Percentiles rank a stretch among this genome's conserved stretches.
Conservation (phyloP, 2,329 filamentous ascomycete species). For the Thermomyces lanuginosus region DNA sequence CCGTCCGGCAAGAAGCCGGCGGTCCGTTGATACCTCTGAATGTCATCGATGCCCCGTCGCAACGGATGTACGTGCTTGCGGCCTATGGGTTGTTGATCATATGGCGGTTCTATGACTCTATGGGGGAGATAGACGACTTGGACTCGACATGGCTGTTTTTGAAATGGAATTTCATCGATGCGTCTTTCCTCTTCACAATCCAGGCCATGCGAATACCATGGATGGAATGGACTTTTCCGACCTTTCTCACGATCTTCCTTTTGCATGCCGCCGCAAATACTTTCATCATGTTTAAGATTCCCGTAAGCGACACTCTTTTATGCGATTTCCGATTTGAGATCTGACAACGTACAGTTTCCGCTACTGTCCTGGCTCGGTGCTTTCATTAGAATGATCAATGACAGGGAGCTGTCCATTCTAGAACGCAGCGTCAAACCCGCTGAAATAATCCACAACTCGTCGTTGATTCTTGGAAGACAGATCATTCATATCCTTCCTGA, state of each 20-base stretch:
- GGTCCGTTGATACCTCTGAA: conserved; percentile 62
- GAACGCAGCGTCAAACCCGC: conserved; percentile 81
- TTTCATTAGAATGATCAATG: conserved; percentile 67
- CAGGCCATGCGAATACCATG: conserved; percentile 85
- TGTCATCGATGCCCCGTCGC: conserved; percentile 75
- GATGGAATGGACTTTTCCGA: conserved; percentile 74
- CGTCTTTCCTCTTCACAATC: conserved; percentile 69
- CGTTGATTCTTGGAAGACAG: conserved; percentile 86
- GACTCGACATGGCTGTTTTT: conserved; percentile 81
- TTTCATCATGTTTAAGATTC: conserved; percentile 84
- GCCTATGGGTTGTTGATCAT: conserved; percentile 60
- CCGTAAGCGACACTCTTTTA: conserved; percentile 33
- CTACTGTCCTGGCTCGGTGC: conserved; percentile 56
- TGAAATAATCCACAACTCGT: conserved; percentile 76
- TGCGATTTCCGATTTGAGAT: conserved; percentile 4
- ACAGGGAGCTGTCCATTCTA: conserved; percentile 84
- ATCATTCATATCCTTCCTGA: conserved; percentile 96
- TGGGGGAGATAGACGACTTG: conserved; percentile 60
- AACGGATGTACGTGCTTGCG: conserved; percentile 73
- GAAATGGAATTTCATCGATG: conserved; percentile 86
- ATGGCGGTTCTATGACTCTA: conserved; percentile 81
- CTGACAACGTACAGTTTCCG: conserved; percentile 41
- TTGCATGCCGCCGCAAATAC: conserved; percentile 58
- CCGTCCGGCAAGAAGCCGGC: conserved; percentile 11
- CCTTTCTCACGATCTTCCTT: conserved; percentile 54